Evolutionary conservation across 2,329 filamentous ascomycete species (phyloP).

Genomic region (Fusarium stilboides): DNA sequence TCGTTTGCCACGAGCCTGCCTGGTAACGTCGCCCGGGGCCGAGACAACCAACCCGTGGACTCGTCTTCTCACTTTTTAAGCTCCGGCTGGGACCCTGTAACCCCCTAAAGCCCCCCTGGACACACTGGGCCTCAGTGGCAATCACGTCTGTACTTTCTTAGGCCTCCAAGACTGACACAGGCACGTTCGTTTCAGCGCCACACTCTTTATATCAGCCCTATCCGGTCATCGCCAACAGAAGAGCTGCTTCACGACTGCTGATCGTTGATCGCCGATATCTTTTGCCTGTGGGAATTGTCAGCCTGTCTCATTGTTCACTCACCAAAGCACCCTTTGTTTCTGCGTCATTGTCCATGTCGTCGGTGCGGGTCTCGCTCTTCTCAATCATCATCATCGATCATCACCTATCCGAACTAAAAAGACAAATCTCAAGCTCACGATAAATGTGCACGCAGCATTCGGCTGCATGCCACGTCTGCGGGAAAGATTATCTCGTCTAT

Average conservation of each 20-base stretch:
- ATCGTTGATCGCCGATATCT: constrained; percentile 10
- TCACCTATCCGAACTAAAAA: constrained; percentile 36
- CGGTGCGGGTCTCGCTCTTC: constrained; percentile 35
- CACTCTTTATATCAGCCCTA: constrained; percentile 51
- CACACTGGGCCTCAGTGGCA: constrained; percentile 43
- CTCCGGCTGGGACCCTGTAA: constrained; percentile 40
- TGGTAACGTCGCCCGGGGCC: constrained; percentile 43
- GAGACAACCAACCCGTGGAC: constrained; percentile 40
- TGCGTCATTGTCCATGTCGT: constrained; percentile 46
- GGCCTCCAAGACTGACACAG: constrained; percentile 21
- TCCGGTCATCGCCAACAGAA: constrained; percentile 33
- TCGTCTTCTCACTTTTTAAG: constrained; percentile 36
- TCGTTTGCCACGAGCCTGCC: constrained; percentile 46
- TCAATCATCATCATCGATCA: constrained; percentile 30
- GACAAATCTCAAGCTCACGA: constrained; percentile 50
- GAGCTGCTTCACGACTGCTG: constrained; percentile 19
- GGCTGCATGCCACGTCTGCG: constrained; percentile 71
- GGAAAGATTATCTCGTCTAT: constrained; percentile 72
- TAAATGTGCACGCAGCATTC: constrained; percentile 75
- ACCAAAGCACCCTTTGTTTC: constrained; percentile 14
- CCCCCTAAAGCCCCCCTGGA: constrained; percentile 35
- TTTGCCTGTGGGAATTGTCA: constrained; percentile 18
- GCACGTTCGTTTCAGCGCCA: constrained; percentile 39
- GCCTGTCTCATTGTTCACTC: constrained; percentile 13
- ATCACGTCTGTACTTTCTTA: constrained; percentile 29